Percentiles rank a stretch among this genome's conserved stretches.
These are phyloP conservation scores for Gymnopus androsaceus DNA, from an alignment of 1,284 basidiomycete species.

Conservation along the genomic window DNA sequence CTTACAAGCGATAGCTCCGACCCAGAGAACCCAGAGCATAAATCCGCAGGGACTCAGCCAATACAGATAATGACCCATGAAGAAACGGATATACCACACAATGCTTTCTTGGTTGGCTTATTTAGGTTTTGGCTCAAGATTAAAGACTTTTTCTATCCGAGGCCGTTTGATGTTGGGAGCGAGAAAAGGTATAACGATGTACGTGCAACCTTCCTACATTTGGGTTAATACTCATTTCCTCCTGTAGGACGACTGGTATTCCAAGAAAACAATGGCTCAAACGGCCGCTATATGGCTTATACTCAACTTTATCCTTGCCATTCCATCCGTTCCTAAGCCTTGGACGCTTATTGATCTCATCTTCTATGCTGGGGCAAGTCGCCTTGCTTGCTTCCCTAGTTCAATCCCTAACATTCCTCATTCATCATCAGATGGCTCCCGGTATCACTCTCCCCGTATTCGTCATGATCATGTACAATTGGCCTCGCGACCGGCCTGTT, in stretches of 20 bases:
- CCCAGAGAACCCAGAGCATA: conserved; percentile 9
- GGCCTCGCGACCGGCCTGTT: conserved; percentile 10
- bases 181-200: conserved; percentile 13
- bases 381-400: not conserved
- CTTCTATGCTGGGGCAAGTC: conserved; percentile 12
- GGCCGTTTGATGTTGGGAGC: conserved; percentile 12
- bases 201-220: too few species aligned
- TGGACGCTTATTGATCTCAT: conserved; percentile 10
- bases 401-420: not conserved
- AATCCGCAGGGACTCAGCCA: conserved; percentile 13
- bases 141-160: conserved; percentile 15
- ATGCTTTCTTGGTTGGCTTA: not conserved
- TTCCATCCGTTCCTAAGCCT: conserved; percentile 14
- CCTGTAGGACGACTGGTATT: conserved; percentile 17
- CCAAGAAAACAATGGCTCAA: conserved; percentile 12
- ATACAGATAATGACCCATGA: not conserved
- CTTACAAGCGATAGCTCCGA: conserved; percentile 14
- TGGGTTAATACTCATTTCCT: too few species aligned
- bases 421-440: conserved; percentile 1
- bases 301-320: conserved; percentile 7
- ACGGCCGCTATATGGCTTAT: conserved; percentile 10
- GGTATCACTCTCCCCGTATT: conserved; percentile 5
- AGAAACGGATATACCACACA: not conserved
- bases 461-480: conserved; percentile 16
- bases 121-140: conserved; percentile 2